Evolutionary conservation across 2,329 filamentous ascomycete species (phyloP), one percentile per base, ranked within the genome.

Genomic region (Fusarium lateritium): DNA sequence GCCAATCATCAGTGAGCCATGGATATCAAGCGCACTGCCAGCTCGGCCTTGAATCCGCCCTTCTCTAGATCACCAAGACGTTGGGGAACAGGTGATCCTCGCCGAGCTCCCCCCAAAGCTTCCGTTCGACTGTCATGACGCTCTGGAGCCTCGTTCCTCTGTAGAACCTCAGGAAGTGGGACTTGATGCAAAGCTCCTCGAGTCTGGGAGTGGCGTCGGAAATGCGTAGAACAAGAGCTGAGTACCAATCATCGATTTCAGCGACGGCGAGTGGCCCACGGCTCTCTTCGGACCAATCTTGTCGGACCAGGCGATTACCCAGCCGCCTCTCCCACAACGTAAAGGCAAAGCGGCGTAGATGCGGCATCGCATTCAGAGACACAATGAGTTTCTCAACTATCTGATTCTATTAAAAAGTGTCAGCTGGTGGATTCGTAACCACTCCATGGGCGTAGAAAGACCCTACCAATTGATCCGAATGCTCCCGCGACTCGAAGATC

Each of bases 391-490:
- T 5, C 11, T 43, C 40, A 24, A 43, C 5, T 7, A 8, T 15
- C 2, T 17, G 21, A 22, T 24, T 9, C 40, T 43, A 4, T 24
- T 17, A 9, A 7, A 17, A n/a, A n/a, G n/a, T n/a, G n/a, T n/a
- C 15, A 8, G 15, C 7, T 34, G 15, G 5, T 15, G 34, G 15
- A 36, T 7, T 13, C 28, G 28, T 31, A 13, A 13, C 26, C 9
- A 4, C 1, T 39, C 2, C 3, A 19, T 2, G 14, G 2, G 7
- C 11, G 11, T 6, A 15, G 17, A 14, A 19, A 5, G 7, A 7
- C 2, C n/a, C 19, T 50, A 50, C 47, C 4, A 38, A 19, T 3
- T 13, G 5, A 26, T 1, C 2, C 13, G 15, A 11, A 1, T 36
- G 24, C 24, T 24, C n/a, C n/a, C n/a, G n/a, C n/a, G n/a, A 24